Conservation (phyloP, 108 stramenopile species). For the Nitzschia palea region DNA sequence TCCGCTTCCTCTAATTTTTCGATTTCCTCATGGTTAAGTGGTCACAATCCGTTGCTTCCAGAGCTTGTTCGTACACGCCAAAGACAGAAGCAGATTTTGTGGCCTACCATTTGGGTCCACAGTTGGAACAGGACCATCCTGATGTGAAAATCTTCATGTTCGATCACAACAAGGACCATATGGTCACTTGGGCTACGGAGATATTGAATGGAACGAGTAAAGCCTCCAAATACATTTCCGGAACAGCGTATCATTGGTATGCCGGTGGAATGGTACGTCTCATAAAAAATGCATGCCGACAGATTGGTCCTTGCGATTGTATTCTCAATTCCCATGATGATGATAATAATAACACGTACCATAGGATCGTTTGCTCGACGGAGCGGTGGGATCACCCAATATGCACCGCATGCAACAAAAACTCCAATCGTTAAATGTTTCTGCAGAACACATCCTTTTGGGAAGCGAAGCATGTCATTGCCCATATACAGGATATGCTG, state of each 20-base stretch:
- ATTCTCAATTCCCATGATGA: too few species aligned
- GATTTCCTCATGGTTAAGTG: too few species aligned
- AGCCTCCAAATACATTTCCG: slow-evolving; percentile 77
- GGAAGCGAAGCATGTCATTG: slow-evolving; percentile 83
- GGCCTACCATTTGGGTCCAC: slow-evolving; percentile 85
- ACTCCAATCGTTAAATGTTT: slow-evolving; percentile 37
- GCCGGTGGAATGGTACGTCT: slow-evolving; percentile 62
- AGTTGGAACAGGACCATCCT: slow-evolving; percentile 71
- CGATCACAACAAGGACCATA: slow-evolving; percentile 97
- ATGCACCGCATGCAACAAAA: slow-evolving; percentile 69
- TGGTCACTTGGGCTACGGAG: slow-evolving; percentile 64
- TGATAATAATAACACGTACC: too few species aligned
- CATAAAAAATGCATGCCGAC: too few species aligned
- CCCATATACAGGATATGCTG: slow-evolving; percentile 77
- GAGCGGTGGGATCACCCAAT: slow-evolving; percentile 78
- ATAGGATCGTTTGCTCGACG: slow-evolving; percentile 83
- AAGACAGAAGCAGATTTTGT: slow-evolving; percentile 78
- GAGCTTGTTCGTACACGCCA: slow-evolving; percentile 86
- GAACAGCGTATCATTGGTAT: slow-evolving; percentile 96
- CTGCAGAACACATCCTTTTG: slow-evolving; percentile 56
- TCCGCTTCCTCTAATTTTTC: too few species aligned
- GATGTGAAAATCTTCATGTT: slow-evolving; percentile 86
- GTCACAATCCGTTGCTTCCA: too few species aligned
- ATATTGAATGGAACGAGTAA: slow-evolving; percentile 46
- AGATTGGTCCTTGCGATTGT: too few species aligned